Base-by-base conservation (phyloP, 2,329 filamentous ascomycete genomes). In the Podosphaera fusca region DNA sequence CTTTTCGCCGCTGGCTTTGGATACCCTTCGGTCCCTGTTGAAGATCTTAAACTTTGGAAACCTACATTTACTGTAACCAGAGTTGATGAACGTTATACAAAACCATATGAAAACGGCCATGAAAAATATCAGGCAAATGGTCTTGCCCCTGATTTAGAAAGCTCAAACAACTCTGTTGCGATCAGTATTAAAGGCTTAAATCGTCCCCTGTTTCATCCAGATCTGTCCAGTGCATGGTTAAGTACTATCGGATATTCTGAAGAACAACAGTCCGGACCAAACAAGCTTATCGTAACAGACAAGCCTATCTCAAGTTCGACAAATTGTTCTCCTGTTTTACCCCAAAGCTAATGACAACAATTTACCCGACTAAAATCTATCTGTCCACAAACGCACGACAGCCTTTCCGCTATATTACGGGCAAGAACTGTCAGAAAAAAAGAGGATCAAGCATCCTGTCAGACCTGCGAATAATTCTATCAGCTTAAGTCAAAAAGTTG, bases 61-160 rank as follows among this genome's bases (percentile, higher is more conserved):
- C 86, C 88, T n/a, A 88, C 96, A 61, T 96, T 95, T 74, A 88
- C 81, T 66, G 87, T 96, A 30, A 87, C 90, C 1, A 87, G 95
- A 66, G 81, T 94, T 61, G 81, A 87, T 60, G 84, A 87, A 33
- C 75, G 77, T 56, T 83, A 84, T 65, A 34, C 12, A 14, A 6
- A 8, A 52, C 14, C 33, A 34, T 14, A 35, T 10, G 30, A 52
- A 52, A n/a, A 31, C 10, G 14, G 29, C 35, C 10, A 52, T 34
- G 10, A 52, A 52, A 12, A 31, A 31, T 6, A 1, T 52, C 10
- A 14, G 29, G 35, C 33, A 12, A 34, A 35, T 12, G 33, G 30
- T 14, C 33, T 8, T 35, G 21, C 35, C 5, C 10, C 35, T 38
- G 35, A 52, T 21, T 52, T 52, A 21, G 50, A 34, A 31, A 21